Conservation (phyloP, 1,139 yeast species). For the Trichomonascaceae sp. region DNA sequence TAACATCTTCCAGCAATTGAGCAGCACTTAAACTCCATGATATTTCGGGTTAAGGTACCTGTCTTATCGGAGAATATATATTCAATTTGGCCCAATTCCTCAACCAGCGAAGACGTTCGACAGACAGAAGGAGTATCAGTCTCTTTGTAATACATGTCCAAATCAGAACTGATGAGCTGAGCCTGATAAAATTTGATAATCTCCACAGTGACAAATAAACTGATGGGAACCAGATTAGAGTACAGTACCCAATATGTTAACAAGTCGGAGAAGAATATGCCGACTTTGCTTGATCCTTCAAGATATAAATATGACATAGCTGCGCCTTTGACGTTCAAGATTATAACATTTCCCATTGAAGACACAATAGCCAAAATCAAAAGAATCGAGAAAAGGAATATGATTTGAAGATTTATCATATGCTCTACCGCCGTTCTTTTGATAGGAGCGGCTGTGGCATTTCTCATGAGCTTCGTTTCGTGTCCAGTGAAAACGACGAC, state of each 20-base stretch:
- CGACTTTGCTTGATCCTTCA: slow-evolving; percentile 62
- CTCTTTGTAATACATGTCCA: slow-evolving; percentile 83
- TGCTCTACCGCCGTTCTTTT: slow-evolving; percentile 96
- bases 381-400: slow-evolving; percentile 78
- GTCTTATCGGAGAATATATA: slow-evolving; percentile 95
- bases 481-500: slow-evolving; percentile 94
- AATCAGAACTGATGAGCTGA: slow-evolving; percentile 83
- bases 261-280: slow-evolving; percentile 75
- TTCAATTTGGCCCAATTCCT: slow-evolving; percentile 93
- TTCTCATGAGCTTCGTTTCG: slow-evolving; percentile 96
- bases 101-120: slow-evolving; percentile 90
- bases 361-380: slow-evolving; percentile 72
- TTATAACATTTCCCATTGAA: slow-evolving; percentile 80
- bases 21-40: slow-evolving; percentile 95
- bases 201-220: slow-evolving; percentile 88
- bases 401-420: slow-evolving; percentile 85
- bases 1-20: slow-evolving; percentile 91
- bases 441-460: slow-evolving; percentile 97
- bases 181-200: slow-evolving; percentile 94
- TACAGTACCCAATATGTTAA: slow-evolving; percentile 94
- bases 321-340: slow-evolving; percentile 48
- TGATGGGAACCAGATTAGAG: slow-evolving; percentile 92
- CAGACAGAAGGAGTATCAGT: slow-evolving; percentile 94
- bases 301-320: slow-evolving; percentile 59
- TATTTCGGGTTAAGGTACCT: slow-evolving; percentile 89